Base-by-base conservation (phyloP, 2,329 filamentous ascomycete species). In the Coniella lustricola region DNA sequence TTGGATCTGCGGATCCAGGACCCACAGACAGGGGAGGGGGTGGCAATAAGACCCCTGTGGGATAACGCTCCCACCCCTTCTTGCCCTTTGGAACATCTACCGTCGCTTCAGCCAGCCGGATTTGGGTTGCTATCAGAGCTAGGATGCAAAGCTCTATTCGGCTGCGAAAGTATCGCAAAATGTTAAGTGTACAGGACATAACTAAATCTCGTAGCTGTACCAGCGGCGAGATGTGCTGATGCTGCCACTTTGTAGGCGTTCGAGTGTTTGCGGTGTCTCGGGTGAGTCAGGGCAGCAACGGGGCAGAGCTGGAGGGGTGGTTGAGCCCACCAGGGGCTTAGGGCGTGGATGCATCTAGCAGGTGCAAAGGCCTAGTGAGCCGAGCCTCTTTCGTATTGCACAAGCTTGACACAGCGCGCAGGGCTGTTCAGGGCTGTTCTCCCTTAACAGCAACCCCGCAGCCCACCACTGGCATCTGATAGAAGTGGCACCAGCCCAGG, bases 1-100 rank as follows among this genome's bases (percentile, higher is more conserved):
- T 38, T 40, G 42, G 29, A 35, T 16, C 13, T 14, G 33, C 33
- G 12, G 33, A 35, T 32, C 52, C 42, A 38, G 34, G 37, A 33
- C 25, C 17, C 21, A 16, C 12, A 9, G 42, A 20, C 33, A 37
- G 42, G 42, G 42, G 14, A 10, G 10, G 29, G 16, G 34, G 7
- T 36, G 14, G 34, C 34, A 36, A 16, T 17, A 17, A 36, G 34
- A 3, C n/a, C 10, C 10, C 8, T 36, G 34, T 12, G 8, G n/a
- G 34, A 29, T 29, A 29, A 29, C 25, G 25, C 25, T 29, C 25
- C 25, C 25, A 29, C 25, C 25, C 25, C 25, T 5, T 10, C 25
- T 10, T 29, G n/a, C 2, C 14, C 5, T 36, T 3, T 13, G n/a
- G n/a, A 13, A 7, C 5, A 17, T 36, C 14, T 3, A 36, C 8